Conservation (phyloP, 208 protist species). For the Crithidia bombi region DNA sequence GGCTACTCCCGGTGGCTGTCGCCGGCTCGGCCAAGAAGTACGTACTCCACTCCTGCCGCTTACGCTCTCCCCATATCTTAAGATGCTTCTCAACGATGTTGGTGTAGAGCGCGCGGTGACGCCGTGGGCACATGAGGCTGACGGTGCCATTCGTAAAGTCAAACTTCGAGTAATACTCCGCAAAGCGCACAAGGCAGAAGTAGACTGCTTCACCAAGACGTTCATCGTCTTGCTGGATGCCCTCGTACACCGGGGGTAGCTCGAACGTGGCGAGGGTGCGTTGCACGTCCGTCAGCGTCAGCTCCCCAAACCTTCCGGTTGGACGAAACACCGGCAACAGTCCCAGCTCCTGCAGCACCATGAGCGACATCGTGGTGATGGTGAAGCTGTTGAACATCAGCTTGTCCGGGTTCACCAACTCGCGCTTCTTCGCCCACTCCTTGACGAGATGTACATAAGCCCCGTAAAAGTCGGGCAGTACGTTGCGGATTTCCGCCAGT, state of each 20-base stretch:
- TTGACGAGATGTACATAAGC: constrained; percentile 90
- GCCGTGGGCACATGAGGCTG: constrained; percentile 83
- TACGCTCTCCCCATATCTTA: constrained; percentile 43
- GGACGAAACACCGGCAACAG: constrained; percentile 81
- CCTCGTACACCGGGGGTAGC: constrained; percentile 79
- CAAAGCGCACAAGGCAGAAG: constrained; percentile 81
- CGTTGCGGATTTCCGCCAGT: constrained; percentile 59
- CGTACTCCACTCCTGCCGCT: constrained; percentile 66
- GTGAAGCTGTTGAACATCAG: constrained; percentile 91
- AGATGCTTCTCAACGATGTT: constrained; percentile 62
- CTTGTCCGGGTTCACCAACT: constrained; percentile 86
- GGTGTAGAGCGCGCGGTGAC: constrained; percentile 77
- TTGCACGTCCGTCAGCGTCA: constrained; percentile 71
- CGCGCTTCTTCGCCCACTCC: constrained; percentile 83
- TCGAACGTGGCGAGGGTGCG: constrained; percentile 45
- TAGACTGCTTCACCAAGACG: constrained; percentile 85
- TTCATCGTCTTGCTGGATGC: constrained; percentile 79
- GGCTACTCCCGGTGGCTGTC: not conserved
- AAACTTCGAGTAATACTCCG: constrained; percentile 90
- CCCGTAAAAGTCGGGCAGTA: constrained; percentile 86
- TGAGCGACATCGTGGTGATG: constrained; percentile 88
- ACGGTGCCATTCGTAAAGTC: constrained; percentile 83
- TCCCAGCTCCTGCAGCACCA: constrained; percentile 91
- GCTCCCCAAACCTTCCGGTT: constrained; percentile 74
- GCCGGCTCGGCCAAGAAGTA: constrained; percentile 30